A percentile compares a stretch with the other conserved stretches of the same genome.
These are phyloP conservation scores for Mycena capillaripes DNA, from an alignment of 768 basidiomycete genomes.

Conservation along the genomic window DNA sequence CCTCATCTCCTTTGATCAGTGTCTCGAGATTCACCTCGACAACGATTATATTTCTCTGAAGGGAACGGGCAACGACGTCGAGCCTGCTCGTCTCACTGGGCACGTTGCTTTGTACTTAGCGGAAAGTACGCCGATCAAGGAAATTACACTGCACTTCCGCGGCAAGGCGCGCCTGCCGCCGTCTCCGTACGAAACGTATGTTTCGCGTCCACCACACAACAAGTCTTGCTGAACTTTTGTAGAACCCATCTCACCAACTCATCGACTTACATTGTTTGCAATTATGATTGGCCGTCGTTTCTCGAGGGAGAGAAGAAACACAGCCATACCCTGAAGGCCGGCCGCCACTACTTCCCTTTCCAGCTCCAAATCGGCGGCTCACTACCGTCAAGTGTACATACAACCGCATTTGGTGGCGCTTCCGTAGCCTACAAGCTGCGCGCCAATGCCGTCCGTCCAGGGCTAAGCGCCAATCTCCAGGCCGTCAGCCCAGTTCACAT, in stretches of 20 bases:
- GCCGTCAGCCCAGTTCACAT: constrained; percentile 73
- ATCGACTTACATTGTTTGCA: constrained; percentile 75
- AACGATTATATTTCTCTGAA: constrained; percentile 77
- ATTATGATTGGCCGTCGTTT: constrained; percentile 95
- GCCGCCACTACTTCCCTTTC: constrained; percentile 94
- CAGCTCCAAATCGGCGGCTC: constrained; percentile 87
- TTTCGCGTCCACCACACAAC: constrained; percentile 26
- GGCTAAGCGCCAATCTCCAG: constrained; percentile 79
- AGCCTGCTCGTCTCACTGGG: constrained; percentile 86
- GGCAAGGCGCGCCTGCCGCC: constrained; percentile 85
- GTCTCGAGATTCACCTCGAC: constrained; percentile 84
- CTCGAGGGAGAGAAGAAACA: constrained; percentile 86
- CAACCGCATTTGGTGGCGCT: constrained; percentile 68
- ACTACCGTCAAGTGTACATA: constrained; percentile 83
- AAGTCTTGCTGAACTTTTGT: background rate
- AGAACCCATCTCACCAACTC: constrained; percentile 58
- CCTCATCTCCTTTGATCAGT: constrained; percentile 11
- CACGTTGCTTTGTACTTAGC: constrained; percentile 83
- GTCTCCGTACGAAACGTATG: constrained; percentile 70
- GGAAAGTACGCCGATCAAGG: constrained; percentile 87
- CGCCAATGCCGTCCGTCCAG: constrained; percentile 84
- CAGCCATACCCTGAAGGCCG: constrained; percentile 94
- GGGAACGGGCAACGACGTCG: constrained; percentile 87
- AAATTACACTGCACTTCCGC: constrained; percentile 86
- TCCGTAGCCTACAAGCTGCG: constrained; percentile 91